Evolutionary conservation across 768 basidiomycete genomes (phyloP).

Genomic region (Lyophyllum decastes): DNA sequence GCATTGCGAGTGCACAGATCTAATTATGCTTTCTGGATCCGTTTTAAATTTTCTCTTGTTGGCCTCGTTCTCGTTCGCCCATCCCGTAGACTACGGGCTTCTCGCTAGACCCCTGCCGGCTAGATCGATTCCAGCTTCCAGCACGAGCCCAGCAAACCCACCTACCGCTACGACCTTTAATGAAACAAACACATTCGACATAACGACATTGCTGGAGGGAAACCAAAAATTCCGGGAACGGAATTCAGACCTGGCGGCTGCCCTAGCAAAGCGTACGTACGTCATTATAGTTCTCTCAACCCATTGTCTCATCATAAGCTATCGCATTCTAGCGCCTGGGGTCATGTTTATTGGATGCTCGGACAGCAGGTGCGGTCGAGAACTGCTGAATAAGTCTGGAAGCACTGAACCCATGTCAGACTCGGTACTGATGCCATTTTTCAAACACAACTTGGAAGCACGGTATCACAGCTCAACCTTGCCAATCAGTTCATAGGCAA

Average conservation of each 20-base stretch:
- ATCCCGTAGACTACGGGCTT: slow-evolving; percentile 8
- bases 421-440: slow-evolving; percentile 25
- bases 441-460: slow-evolving; percentile 31
- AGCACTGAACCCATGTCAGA: not conserved
- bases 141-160: not conserved
- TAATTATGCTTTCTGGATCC: slow-evolving; percentile 5
- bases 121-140: not conserved
- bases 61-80: slow-evolving; percentile 8
- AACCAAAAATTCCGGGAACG: slow-evolving; percentile 12
- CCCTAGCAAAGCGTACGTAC: slow-evolving; percentile 8
- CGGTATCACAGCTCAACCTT: slow-evolving; percentile 34
- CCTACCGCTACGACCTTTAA: not conserved
- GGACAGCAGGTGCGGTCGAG: slow-evolving; percentile 29
- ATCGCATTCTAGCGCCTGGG: slow-evolving; percentile 25
- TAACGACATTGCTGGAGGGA: slow-evolving; percentile 8
- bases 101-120: not conserved
- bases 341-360: slow-evolving; percentile 40
- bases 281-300: not conserved
- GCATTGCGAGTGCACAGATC: not conserved
- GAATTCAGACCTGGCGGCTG: not conserved
- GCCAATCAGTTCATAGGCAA: slow-evolving; percentile 35
- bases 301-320: not conserved
- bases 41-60: slow-evolving; percentile 15
- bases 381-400: not conserved
- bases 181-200: slow-evolving; percentile 2